Percentiles rank a stretch among this genome's conserved stretches.
Conservation (phyloP, 2,329 filamentous ascomycete species). For the Trichoderma arundinaceum region DNA sequence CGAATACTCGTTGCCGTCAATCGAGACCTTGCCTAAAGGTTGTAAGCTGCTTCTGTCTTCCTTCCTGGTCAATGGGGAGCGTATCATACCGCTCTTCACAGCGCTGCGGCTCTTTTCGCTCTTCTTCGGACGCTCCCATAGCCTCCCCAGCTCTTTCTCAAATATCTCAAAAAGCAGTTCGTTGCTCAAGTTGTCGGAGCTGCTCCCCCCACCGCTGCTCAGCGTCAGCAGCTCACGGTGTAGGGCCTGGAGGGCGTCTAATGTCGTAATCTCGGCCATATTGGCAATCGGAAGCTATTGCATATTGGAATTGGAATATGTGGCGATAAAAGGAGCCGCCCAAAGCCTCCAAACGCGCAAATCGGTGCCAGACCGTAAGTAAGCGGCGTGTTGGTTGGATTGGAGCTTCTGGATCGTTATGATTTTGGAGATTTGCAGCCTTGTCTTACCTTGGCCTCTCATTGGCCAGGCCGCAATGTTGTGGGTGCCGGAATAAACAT, state of each 20-base stretch:
- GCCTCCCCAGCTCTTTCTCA: constrained; percentile 73
- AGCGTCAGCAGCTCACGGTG: constrained; percentile 83
- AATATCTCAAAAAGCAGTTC: constrained; percentile 73
- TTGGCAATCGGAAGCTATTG: constrained; percentile 52
- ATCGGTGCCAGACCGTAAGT: constrained; percentile 37
- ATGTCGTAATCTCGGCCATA: constrained; percentile 76
- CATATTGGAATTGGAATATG: constrained; percentile 46
- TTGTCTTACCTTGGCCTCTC: constrained; percentile 35
- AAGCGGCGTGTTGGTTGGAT: constrained; percentile 28
- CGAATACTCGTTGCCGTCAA: constrained; percentile 75
- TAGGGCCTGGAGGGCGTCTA: constrained; percentile 81
- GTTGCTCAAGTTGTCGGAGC: constrained; percentile 71
- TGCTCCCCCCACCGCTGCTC: constrained; percentile 67
- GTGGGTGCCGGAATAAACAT: constrained; percentile 40
- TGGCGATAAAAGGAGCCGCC: constrained; percentile 32
- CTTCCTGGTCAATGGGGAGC: neutral
- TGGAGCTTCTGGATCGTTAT: constrained; percentile 30
- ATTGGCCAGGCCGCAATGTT: constrained; percentile 39
- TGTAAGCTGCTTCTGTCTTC: constrained; percentile 31
- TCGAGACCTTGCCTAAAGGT: constrained; percentile 72
- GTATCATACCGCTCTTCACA: constrained; percentile 66
- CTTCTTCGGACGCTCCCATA: constrained; percentile 74
- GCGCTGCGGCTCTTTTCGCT: constrained; percentile 76
- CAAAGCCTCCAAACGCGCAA: constrained; percentile 35
- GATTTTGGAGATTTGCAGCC: constrained; percentile 43